A percentile compares a stretch with the other conserved stretches of the same genome.
phyloP scores from a whole-genome alignment of 306 rosid genomes.

The Quercus variabilis region DNA sequence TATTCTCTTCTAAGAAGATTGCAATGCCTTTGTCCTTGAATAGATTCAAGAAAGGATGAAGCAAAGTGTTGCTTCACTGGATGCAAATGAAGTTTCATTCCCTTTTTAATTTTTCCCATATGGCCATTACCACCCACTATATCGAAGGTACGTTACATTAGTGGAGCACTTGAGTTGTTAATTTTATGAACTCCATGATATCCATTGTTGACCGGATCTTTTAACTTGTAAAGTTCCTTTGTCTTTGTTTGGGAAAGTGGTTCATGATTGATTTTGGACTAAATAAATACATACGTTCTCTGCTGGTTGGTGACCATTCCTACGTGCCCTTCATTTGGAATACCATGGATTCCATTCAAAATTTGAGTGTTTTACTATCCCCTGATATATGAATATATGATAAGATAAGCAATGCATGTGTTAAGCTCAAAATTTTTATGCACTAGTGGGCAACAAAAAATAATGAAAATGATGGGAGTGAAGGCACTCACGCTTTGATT shows the following conservation, averaged over 20 bases:
- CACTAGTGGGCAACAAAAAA: slow-evolving; percentile 20
- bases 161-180: neutral
- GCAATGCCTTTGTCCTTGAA: neutral
- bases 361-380: neutral
- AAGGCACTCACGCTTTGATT: slow-evolving; percentile 7
- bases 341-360: slow-evolving; percentile 17
- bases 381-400: neutral
- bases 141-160: neutral
- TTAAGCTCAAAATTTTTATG: neutral
- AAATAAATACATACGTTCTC: neutral
- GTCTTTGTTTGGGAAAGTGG: slow-evolving; percentile 6
- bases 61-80: neutral
- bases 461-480: slow-evolving; percentile 21
- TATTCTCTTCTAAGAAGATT: neutral
- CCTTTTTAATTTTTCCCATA: neutral
- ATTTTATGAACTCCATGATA: neutral
- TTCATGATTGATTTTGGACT: slow-evolving; percentile 4
- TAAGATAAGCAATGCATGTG: neutral
- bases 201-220: slow-evolving; percentile 14
- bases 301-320: neutral
- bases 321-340: neutral
- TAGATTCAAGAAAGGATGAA: neutral
- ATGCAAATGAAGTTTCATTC: neutral
- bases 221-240: slow-evolving; percentile 17
- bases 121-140: slow-evolving; percentile 14